These are phyloP conservation scores for Phytopythium aichiense DNA, from an alignment of 352 stramenopile species.

Conservation along the genomic window DNA sequence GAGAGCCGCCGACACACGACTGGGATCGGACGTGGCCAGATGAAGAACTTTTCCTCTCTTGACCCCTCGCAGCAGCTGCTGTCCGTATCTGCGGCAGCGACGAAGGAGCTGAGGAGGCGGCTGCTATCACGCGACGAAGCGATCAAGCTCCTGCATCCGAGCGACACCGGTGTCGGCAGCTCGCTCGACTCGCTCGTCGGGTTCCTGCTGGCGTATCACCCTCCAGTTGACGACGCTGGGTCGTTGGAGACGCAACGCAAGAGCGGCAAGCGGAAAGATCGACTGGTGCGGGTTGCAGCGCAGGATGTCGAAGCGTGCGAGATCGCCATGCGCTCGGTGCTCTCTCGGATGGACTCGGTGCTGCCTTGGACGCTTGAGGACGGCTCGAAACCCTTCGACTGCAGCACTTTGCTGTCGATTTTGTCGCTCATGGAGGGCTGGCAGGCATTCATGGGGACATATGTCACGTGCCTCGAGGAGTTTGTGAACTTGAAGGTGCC, in stretches of 20 bases:
- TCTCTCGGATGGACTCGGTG: constrained; percentile 22
- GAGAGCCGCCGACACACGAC: constrained; percentile 35
- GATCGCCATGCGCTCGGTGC: constrained; percentile 13
- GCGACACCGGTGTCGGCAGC: constrained; percentile 10
- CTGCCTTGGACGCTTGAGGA: constrained; percentile 6
- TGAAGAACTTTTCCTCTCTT: constrained; percentile 26
- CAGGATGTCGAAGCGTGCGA: constrained; percentile 41
- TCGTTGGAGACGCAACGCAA: constrained; percentile 22
- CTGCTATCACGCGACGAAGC: constrained; percentile 27
- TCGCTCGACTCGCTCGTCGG: constrained; percentile 12
- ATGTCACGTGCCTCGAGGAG: constrained; percentile 27
- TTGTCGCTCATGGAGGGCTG: constrained; percentile 36
- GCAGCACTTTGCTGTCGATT: constrained; percentile 22
- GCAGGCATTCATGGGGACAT: constrained; percentile 42
- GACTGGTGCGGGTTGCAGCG: constrained; percentile 41
- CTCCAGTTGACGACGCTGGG: constrained; percentile 13
- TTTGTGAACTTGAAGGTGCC: constrained; percentile 39
- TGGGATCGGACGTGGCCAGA: constrained; percentile 30
- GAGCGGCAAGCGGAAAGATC: constrained; percentile 45
- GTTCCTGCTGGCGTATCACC: constrained; percentile 40
- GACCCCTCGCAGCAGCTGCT: constrained; percentile 13
- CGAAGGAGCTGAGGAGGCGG: constrained; percentile 49
- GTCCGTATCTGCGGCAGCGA: constrained; percentile 45
- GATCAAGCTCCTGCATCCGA: constrained; percentile 2
- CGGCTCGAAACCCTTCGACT: constrained; percentile 6